Evolutionary conservation across 2,329 filamentous ascomycete species (phyloP).

Genomic region (Colletotrichum magnum): DNA sequence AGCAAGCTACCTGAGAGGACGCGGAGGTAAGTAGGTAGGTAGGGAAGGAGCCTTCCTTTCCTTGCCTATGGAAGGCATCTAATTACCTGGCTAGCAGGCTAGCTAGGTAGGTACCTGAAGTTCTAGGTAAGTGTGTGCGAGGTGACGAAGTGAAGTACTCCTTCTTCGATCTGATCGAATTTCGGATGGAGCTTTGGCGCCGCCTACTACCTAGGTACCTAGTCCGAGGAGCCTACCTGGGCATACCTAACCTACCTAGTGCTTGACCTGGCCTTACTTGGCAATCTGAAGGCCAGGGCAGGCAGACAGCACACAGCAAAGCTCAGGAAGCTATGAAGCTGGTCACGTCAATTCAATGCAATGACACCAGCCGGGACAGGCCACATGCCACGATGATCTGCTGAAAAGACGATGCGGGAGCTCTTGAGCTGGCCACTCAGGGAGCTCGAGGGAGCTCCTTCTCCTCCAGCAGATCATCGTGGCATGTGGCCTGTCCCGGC

Average conservation of each 20-base stretch:
- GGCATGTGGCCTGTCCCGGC: no score
- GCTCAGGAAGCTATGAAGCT: conserved; percentile 10
- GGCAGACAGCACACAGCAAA: neutral
- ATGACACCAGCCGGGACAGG: conserved; percentile 13
- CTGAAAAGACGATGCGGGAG: conserved; percentile 38
- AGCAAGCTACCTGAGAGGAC: neutral
- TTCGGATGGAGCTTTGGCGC: conserved; percentile 8
- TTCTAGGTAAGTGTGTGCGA: no score
- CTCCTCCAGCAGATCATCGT: conserved; percentile 24
- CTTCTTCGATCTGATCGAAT: conserved; percentile 4
- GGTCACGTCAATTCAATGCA: conserved; percentile 39
- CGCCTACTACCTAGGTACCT: no score
- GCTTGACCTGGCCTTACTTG: neutral
- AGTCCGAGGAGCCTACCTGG: no score
- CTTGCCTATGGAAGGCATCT: neutral
- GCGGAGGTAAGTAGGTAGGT: neutral
- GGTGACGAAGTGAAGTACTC: neutral
- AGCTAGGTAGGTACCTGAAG: neutral
- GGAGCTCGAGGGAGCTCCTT: conserved; percentile 39
- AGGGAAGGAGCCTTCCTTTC: neutral
- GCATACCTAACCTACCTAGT: neutral
- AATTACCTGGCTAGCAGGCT: no score
- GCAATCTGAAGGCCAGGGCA: neutral
- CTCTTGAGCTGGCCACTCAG: conserved; percentile 36
- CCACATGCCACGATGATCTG: conserved; percentile 39